phyloP scores from a whole-genome alignment of 2,329 filamentous ascomycete species.

The Microsporum canis region DNA sequence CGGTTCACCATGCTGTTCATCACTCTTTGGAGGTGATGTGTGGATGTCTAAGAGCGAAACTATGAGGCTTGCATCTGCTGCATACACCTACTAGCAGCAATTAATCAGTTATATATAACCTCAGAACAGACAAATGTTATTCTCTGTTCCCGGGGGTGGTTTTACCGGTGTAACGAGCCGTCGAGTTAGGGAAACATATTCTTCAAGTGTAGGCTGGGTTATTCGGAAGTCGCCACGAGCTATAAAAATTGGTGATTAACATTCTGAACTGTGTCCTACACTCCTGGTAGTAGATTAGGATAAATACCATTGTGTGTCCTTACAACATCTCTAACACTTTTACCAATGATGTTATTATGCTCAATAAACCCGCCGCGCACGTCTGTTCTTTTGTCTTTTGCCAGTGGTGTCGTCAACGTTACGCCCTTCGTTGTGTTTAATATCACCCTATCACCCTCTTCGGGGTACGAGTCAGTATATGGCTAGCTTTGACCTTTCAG shows the following conservation, averaged over 20 bases:
- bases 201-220: conserved; percentile 56
- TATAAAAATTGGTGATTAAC: background rate
- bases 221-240: conserved; percentile 37
- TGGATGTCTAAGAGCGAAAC: conserved; percentile 67
- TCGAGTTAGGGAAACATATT: conserved; percentile 58
- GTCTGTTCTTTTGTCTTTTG: conserved; percentile 26
- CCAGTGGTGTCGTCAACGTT: conserved; percentile 34
- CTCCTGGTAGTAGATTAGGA: background rate
- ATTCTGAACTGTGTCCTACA: too few species aligned
- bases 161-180: conserved; percentile 64
- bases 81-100: conserved; percentile 38
- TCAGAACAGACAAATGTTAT: background rate
- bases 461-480: background rate
- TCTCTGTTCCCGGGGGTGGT: conserved; percentile 3
- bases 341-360: conserved; percentile 53
- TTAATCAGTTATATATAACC: background rate
- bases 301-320: conserved; percentile 39
- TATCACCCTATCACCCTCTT: conserved; percentile 36
- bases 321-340: conserved; percentile 48
- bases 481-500: too few species aligned
- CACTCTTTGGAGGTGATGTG: conserved; percentile 33
- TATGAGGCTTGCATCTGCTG: conserved; percentile 62
- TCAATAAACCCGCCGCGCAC: conserved; percentile 28
- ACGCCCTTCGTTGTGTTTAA: conserved; percentile 28
- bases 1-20: conserved; percentile 27